Conservation (phyloP, 805 yeast species). For the Wickerhamiella australiensis region DNA sequence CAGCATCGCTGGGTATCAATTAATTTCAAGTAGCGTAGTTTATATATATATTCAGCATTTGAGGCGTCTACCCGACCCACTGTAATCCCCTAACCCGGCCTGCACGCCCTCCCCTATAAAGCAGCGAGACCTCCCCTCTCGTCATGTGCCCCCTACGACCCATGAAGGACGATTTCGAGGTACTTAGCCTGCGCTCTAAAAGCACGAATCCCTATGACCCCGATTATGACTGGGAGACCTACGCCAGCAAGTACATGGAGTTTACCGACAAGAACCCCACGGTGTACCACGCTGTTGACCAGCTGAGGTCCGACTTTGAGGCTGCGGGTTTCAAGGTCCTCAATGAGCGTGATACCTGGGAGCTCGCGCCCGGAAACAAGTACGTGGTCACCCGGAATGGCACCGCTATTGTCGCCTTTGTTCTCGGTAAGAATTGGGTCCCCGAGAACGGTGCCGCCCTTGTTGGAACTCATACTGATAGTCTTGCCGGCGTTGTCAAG, state of each 20-base stretch:
- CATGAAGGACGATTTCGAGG: conserved; percentile 22
- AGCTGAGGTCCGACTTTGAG: conserved; percentile 38
- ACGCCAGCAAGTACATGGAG: conserved; percentile 40
- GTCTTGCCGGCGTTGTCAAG: conserved; percentile 55
- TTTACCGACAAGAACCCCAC: conserved; percentile 68
- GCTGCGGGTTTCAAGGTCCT: conserved; percentile 52
- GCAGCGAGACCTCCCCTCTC: background rate
- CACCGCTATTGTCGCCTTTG: conserved; percentile 56
- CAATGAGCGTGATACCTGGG: conserved; percentile 52
- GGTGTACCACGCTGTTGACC: conserved; percentile 54
- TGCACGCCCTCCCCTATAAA: background rate
- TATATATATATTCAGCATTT: background rate
- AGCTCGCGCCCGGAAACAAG: conserved; percentile 36
- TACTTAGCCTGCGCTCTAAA: conserved; percentile 14
- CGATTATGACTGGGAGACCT: conserved; percentile 19
- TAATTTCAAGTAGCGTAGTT: too few species aligned
- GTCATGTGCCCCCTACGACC: conserved; percentile 11
- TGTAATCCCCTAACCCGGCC: background rate
- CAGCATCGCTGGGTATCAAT: too few species aligned
- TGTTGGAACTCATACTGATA: conserved; percentile 66
- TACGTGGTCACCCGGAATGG: conserved; percentile 56
- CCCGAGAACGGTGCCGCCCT: conserved; percentile 51
- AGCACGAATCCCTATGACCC: conserved; percentile 18
- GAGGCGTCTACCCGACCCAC: background rate
- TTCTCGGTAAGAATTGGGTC: conserved; percentile 55